Evolutionary conservation across 164 flowering plant genomes (phyloP), one percentile per base, ranked within the genome.

Genomic region (Piper betle): DNA sequence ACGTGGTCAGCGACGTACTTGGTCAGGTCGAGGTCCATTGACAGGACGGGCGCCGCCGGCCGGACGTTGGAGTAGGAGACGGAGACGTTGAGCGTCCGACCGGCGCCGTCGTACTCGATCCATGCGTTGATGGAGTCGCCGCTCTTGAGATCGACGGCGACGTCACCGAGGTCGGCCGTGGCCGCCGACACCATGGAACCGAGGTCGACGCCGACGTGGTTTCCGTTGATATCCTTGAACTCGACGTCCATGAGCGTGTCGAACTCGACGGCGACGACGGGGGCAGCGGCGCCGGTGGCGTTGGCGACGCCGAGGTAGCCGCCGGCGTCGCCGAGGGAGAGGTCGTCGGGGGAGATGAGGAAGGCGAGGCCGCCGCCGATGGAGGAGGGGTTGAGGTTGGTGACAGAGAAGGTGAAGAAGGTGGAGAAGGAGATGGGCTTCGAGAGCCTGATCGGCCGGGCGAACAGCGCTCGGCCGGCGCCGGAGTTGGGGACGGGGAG

Each of bases 181-280:
- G 76, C 69, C n/a, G 77, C 6, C 0, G 95, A 90, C n/a, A 81
- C 79, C 80, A 93, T 61, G 37, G 78, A 75, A 73, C 80, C 77
- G 9, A 86, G 73, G 77, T 93, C 96, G 71, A 93, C 61, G 1
- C 97, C 97, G 62, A 91, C 91, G 62, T 93, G 99, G 60, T 93
- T 90, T 11, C 96, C 87, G 60, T 93, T 91, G 37, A 90, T 79
- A 66, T 93, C 97, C 18, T 71, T 71, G 71, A 84, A 90, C 69
- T 81, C 89, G 2, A 82, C 87, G 61, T 93, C 97, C 99, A 93
- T 90, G 13, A 86, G 67, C 0, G 96, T 93, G 62, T 93, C 99
- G 62, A 90, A 93, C 63, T 93, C 99, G 10, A 93, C 83, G 3
- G 92, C 97, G 43, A 92, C 81, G 53, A 81, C 81, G 17, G 78